Conservation (phyloP, 2,329 filamentous ascomycete species). For the Trichoderma asperellum region DNA sequence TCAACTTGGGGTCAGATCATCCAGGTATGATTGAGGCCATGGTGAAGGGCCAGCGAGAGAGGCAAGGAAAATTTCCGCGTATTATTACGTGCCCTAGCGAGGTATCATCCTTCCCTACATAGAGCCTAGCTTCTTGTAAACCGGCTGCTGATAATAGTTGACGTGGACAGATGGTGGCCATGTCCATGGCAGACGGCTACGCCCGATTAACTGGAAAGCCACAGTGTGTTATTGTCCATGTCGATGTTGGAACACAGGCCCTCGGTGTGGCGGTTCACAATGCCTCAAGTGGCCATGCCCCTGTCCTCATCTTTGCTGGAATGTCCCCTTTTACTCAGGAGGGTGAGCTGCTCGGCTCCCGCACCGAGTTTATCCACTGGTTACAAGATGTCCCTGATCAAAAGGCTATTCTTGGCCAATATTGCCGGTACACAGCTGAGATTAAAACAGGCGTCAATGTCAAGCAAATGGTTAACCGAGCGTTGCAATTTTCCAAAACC, state of each 20-base stretch:
- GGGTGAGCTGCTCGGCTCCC: constrained; percentile 74
- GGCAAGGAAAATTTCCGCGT: constrained; percentile 65
- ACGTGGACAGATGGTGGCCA: constrained; percentile 71
- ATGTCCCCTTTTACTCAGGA: constrained; percentile 77
- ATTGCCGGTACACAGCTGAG: constrained; percentile 82
- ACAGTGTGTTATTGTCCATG: constrained; percentile 78
- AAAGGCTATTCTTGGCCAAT: constrained; percentile 78
- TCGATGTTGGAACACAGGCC: constrained; percentile 81
- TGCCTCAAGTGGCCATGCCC: constrained; percentile 72
- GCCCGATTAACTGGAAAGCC: constrained; percentile 72
- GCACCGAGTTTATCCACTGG: constrained; percentile 87
- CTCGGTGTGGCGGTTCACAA: constrained; percentile 80
- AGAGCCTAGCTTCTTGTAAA: constrained; percentile 6
- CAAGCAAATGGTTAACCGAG: constrained; percentile 87
- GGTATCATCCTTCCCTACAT: constrained; percentile 47
- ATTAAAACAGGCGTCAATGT: constrained; percentile 84
- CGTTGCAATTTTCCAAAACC: constrained; percentile 77
- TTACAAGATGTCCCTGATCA: constrained; percentile 84
- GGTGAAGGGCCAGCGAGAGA: constrained; percentile 73
- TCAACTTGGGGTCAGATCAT: constrained; percentile 73
- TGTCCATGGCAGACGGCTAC: constrained; percentile 84
- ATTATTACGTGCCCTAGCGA: constrained; percentile 83
- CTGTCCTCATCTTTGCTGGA: constrained; percentile 78
- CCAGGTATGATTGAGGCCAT: constrained; percentile 81
- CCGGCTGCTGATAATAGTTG: neutral